A percentile compares a stretch with the other conserved stretches of the same genome.
These are phyloP conservation scores for Warburgia ugandensis DNA, from an alignment of 164 flowering plant genomes.

Conservation along the genomic window DNA sequence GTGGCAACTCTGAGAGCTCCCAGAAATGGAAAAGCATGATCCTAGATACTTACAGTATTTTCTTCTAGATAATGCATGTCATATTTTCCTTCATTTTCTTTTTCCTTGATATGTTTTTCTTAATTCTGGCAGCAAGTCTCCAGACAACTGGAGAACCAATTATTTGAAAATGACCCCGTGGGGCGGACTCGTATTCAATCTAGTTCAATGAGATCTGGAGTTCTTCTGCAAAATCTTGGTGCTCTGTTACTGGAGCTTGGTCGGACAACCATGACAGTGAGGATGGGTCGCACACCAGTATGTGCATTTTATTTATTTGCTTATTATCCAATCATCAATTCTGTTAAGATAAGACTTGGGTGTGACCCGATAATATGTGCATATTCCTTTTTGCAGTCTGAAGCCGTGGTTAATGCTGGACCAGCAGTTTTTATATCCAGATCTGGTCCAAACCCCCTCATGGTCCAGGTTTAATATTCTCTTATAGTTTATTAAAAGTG, in stretches of 20 bases:
- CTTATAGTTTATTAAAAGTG: too few relatives aligned
- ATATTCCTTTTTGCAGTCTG: slow-evolving; percentile 44
- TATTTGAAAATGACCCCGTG: slow-evolving; percentile 37
- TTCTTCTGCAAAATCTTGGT: slow-evolving; percentile 60
- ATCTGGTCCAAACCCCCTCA: slow-evolving; percentile 83
- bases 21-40: too few relatives aligned
- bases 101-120: background rate
- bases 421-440: slow-evolving; percentile 80
- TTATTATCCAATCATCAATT: too few relatives aligned
- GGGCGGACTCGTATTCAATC: slow-evolving; percentile 44
- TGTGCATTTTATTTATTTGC: slow-evolving; percentile 19
- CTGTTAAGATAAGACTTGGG: too few relatives aligned
- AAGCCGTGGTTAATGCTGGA: slow-evolving; percentile 87
- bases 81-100: background rate
- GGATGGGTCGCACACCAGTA: slow-evolving; percentile 75
- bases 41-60: too few relatives aligned
- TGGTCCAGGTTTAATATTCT: slow-evolving; percentile 99
- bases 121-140: slow-evolving; percentile 52
- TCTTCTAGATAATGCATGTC: background rate
- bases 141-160: slow-evolving; percentile 49
- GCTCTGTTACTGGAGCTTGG: slow-evolving; percentile 87
- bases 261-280: slow-evolving; percentile 72
- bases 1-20: too few relatives aligned
- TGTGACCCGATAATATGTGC: background rate
- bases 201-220: slow-evolving; percentile 55